A percentile compares a stretch with the other conserved stretches of the same genome.
Evolutionary conservation across 73 alveolate genomes (phyloP).

Genomic region (Durusdinium trenchii): DNA sequence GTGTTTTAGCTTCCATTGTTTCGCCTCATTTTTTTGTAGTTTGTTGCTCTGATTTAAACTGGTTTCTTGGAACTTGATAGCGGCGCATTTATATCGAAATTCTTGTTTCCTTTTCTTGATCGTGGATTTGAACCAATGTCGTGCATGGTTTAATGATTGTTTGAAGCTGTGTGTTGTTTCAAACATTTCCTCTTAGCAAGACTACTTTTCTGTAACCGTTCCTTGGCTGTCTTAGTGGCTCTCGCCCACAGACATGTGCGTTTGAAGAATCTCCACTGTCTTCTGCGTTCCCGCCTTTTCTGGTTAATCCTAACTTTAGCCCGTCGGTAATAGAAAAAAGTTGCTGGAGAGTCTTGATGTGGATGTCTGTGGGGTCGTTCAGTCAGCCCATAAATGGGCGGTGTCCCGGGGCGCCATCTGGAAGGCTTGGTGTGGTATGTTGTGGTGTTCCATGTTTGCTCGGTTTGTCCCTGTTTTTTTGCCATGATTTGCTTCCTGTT

Average conservation of each 20-base stretch:
- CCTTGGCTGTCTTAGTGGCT: conserved; percentile 35
- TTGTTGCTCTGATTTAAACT: background rate
- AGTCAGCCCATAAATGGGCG: conserved; percentile 36
- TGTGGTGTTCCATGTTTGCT: background rate
- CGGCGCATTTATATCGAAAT: too few relatives aligned
- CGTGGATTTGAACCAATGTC: background rate
- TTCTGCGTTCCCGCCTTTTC: background rate
- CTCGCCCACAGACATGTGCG: conserved; percentile 13
- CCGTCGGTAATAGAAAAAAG: background rate
- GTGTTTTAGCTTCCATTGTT: background rate
- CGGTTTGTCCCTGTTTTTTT: background rate
- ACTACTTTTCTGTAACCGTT: background rate
- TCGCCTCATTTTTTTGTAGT: background rate
- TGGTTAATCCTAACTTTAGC: background rate
- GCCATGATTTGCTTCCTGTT: background rate
- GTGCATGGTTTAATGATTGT: background rate
- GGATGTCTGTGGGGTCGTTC: background rate
- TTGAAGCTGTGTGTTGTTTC: background rate
- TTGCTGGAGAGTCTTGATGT: background rate
- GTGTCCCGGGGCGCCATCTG: conserved; percentile 46
- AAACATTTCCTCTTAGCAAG: background rate
- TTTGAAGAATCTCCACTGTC: conserved; percentile 1
- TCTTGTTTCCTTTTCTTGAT: too few relatives aligned
- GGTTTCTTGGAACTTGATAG: background rate
- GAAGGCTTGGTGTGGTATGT: background rate